Percentiles rank a stretch among this genome's conserved stretches.
These are phyloP conservation scores for Lithospermum erythrorhizon DNA, from an alignment of 257 asterid genomes.

Conservation along the genomic window DNA sequence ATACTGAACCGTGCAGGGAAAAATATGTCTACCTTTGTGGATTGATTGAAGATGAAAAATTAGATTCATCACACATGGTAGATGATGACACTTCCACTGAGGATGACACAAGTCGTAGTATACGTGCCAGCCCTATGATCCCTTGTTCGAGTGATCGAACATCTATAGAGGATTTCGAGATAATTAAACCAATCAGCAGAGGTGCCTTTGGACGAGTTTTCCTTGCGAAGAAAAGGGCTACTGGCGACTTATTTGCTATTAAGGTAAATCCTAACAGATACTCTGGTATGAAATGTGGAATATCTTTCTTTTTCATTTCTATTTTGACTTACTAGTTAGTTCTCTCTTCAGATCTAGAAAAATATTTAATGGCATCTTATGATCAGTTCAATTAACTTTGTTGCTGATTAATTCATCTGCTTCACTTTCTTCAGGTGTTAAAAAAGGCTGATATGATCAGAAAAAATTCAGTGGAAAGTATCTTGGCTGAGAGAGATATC, in stretches of 20 bases:
- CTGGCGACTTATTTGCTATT: slow-evolving; percentile 95
- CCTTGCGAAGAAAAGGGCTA: slow-evolving; percentile 85
- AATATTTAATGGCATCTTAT: neutral
- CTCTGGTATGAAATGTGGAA: neutral
- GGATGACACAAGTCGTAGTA: slow-evolving; percentile 73
- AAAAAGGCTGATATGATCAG: slow-evolving; percentile 94
- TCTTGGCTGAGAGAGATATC: slow-evolving; percentile 95
- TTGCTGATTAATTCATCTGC: neutral
- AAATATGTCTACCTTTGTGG: slow-evolving; percentile 82
- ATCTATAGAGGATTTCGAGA: slow-evolving; percentile 95
- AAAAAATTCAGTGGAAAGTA: slow-evolving; percentile 92
- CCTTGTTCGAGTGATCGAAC: slow-evolving; percentile 81
- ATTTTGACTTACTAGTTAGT: no score
- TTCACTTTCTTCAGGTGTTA: slow-evolving; percentile 9
- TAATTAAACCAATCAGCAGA: slow-evolving; percentile 94
- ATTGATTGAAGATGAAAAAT: slow-evolving; percentile 79
- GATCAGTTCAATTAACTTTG: slow-evolving; percentile 2
- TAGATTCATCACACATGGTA: slow-evolving; percentile 30
- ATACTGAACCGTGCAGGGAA: slow-evolving; percentile 44
- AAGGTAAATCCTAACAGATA: slow-evolving; percentile 42
- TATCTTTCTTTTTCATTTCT: no score
- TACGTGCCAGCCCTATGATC: slow-evolving; percentile 88
- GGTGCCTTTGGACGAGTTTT: slow-evolving; percentile 98
- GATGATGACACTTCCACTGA: slow-evolving; percentile 71
- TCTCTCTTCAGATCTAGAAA: neutral